Evolutionary conservation across 176 grass and related monocot species (phyloP).

Genomic region (maize (Zea mays)): Zm-B73-REFERENCE-NAM-5.0 NC_050104.1:152662001-152662500

Average conservation of each 20-base stretch:
- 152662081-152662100: constrained; percentile 89
- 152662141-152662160: constrained; percentile 50
- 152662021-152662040: constrained; percentile 26
- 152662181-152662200: constrained; percentile 90
- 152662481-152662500: constrained; percentile 85
- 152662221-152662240: constrained; percentile 68
- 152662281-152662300: constrained; percentile 82
- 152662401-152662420: not conserved
- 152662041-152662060: constrained; percentile 59
- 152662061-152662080: constrained; percentile 98
- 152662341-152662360: constrained; percentile 69
- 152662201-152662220: constrained; percentile 86
- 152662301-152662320: constrained; percentile 73
- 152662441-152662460: not conserved
- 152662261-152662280: constrained; percentile 58
- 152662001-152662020: constrained; percentile 31
- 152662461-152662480: not conserved
- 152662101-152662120: constrained; percentile 86
- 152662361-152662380: constrained; percentile 68
- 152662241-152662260: constrained; percentile 24
- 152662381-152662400: constrained; percentile 78
- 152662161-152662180: constrained; percentile 87
- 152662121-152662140: constrained; percentile 58
- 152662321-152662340: constrained; percentile 95
- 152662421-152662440: not conserved